Conservation (phyloP, 371 early-diverging fungal genomes). For the Mortierella sp. region DNA sequence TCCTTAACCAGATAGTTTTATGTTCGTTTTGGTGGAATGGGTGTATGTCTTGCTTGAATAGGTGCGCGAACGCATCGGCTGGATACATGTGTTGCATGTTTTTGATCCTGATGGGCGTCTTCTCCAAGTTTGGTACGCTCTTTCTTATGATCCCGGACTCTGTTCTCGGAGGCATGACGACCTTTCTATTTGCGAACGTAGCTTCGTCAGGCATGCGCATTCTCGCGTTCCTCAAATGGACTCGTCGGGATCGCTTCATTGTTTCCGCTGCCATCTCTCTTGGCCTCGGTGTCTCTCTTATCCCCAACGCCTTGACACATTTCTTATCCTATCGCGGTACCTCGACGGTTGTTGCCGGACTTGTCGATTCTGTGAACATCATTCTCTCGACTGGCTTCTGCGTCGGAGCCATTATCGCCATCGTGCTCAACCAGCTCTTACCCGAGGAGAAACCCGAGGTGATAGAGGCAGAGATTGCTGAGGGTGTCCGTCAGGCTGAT, state of each 20-base stretch:
- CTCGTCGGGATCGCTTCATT: slow-evolving; percentile 73
- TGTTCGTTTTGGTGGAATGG: too few species aligned
- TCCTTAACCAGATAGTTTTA: too few species aligned
- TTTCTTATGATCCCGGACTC: slow-evolving; percentile 67
- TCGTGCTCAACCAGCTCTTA: slow-evolving; percentile 63
- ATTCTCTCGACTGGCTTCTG: slow-evolving; percentile 67
- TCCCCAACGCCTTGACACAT: slow-evolving; percentile 66
- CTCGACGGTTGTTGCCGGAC: slow-evolving; percentile 61
- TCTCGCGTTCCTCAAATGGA: slow-evolving; percentile 69
- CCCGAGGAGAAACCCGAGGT: slow-evolving; percentile 52
- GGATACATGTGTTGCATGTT: slow-evolving; percentile 70
- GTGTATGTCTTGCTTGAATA: too few species aligned
- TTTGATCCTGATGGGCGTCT: slow-evolving; percentile 67
- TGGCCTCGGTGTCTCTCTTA: slow-evolving; percentile 68
- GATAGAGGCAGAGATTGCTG: slow-evolving; percentile 21
- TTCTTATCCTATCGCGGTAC: slow-evolving; percentile 65
- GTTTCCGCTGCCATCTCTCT: slow-evolving; percentile 58
- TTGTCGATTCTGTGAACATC: slow-evolving; percentile 65
- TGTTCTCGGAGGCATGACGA: slow-evolving; percentile 71
- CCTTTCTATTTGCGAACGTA: slow-evolving; percentile 69
- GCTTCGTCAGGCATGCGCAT: slow-evolving; percentile 75
- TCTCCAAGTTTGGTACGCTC: slow-evolving; percentile 69
- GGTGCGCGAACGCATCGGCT: slow-evolving; percentile 69
- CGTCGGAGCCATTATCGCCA: slow-evolving; percentile 65
- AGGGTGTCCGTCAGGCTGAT: slow-evolving; percentile 25